Evolutionary conservation across 2,329 filamentous ascomycete species (phyloP), one percentile per base, ranked within the genome.

Genomic region (Phaeosphaeriaceae sp.): DNA sequence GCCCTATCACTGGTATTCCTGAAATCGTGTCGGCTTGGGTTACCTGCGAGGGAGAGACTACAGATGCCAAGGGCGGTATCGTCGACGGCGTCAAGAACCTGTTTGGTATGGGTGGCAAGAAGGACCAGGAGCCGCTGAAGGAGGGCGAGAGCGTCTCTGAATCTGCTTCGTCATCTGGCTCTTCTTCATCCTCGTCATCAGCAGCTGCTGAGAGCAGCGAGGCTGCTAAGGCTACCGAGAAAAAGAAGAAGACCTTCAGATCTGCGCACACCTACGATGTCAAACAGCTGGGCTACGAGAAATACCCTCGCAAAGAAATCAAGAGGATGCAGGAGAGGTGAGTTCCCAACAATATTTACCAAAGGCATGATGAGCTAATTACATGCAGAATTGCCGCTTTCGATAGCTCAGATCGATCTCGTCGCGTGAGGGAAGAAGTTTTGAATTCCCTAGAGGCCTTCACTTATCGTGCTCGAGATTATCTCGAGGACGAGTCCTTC

Each of bases 11-110:
- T 64, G 92, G 92, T 28, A 85, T 95, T 60, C 90, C 95, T 3
- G 88, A 92, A 53, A 82, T 97, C 42, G 74, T 83, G 47, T 85
- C 85, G 62, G 89, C 88, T n/a, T 82, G 82, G 48, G 87, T 94
- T 5, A 92, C 92, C 71, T 99, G 94, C 67, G 90, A 96, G 70
- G 84, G 88, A 20, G 89, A 95, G 43, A 82, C 81, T 4, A 72
- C 76, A 7, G 85, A 87, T 38, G 85, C 85, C 74, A 90, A 92
- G 71, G 90, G 89, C 56, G 87, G 88, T 42, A 83, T 97, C 40
- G 89, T 97, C 39, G 93, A 96, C 67, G 92, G 91, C 35, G 90
- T 97, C 59, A 99, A 99, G 81, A 95, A 92, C 58, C 84, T 97
- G 55, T 95, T 99, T 68, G 94, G 94, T 5, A 92, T 97, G 69